Evolutionary conservation across 2,329 filamentous ascomycete genomes (phyloP).

Genomic region (Septoria petroselini): DNA sequence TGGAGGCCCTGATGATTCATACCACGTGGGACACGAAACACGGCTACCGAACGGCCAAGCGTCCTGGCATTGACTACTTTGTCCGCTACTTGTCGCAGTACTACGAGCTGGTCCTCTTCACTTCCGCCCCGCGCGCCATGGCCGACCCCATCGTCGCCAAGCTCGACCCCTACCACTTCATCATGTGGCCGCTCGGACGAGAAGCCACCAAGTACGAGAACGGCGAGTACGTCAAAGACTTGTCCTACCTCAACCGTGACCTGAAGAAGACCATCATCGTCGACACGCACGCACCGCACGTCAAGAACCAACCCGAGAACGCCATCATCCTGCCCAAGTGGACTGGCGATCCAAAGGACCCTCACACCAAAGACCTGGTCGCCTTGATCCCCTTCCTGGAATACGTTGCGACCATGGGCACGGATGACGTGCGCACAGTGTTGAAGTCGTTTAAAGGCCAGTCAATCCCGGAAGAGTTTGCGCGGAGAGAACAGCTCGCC

Average conservation of each 20-base stretch:
- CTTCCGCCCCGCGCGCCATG: constrained; percentile 76
- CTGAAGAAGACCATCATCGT: constrained; percentile 93
- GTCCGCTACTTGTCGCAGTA: constrained; percentile 94
- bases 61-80: constrained; percentile 95
- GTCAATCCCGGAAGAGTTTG: constrained; percentile 86
- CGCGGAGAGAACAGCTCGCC: constrained; percentile 78
- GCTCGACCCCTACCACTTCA: constrained; percentile 89
- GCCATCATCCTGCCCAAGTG: constrained; percentile 88
- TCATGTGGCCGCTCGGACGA: constrained; percentile 90
- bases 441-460: constrained; percentile 62
- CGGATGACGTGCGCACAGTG: constrained; percentile 71
- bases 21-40: constrained; percentile 93
- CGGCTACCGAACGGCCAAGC: constrained; percentile 92
- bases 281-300: constrained; percentile 79
- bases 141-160: constrained; percentile 88
- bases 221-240: constrained; percentile 95
- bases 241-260: constrained; percentile 96
- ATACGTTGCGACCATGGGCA: constrained; percentile 92
- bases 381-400: constrained; percentile 93
- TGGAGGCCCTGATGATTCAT: constrained; percentile 92
- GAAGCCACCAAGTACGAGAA: constrained; percentile 98
- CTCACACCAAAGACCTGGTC: constrained; percentile 67
- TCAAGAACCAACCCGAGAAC: constrained; percentile 91
- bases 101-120: constrained; percentile 97
- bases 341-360: constrained; percentile 76